Base-by-base conservation (phyloP, 2,329 filamentous ascomycete genomes). In the Neofusicoccum parvum region DNA sequence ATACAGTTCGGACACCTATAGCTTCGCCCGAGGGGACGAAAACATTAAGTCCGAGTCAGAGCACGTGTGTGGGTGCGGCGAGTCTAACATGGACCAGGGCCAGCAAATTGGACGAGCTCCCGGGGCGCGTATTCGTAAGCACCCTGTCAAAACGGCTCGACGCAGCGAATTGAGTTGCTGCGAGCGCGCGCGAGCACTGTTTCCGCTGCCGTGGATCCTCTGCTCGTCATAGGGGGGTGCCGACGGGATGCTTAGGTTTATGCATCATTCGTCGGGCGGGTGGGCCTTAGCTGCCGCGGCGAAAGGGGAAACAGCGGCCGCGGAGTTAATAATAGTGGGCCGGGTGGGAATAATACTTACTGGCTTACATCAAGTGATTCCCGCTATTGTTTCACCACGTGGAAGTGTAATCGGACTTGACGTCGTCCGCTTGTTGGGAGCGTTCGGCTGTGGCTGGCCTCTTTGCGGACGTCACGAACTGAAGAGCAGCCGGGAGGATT, bases 341-440 rank as follows among this genome's bases (percentile, higher is more conserved):
- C 20, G 23, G 39, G 27, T 9, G 17, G 20, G 39, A 32, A 10
- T 34, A 34, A 27, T 32, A 12, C 46, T 11, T 32, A 12, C 46
- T 11, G 20, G 23, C 15, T n/a, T 14, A 5, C 15, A 32, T 32
- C 34, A 10, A 34, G 15, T 20, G 15, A 27, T 7, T 27, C 36
- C 53, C 43, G 51, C 62, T 23, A 64, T 54, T 36, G 62, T 64
- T 64, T 64, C 62, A 64, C 62, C 49, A 46, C 11, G 37, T n/a
- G 20, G 41, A 64, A 64, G 43, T 36, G 32, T 37, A 64, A 46
- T 48, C n/a, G 43, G 4, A 36, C 41, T 27, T 46, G 49, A 54
- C 62, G 62, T 32, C 36, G 48, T 12, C 11, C 14, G 34, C 23
- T 12, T 32, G 7, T 7, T 32, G 27, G 27, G 27, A 32, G 23